phyloP scores from a whole-genome alignment of 2,329 filamentous ascomycete genomes.

The Colletotrichum siamense region DNA sequence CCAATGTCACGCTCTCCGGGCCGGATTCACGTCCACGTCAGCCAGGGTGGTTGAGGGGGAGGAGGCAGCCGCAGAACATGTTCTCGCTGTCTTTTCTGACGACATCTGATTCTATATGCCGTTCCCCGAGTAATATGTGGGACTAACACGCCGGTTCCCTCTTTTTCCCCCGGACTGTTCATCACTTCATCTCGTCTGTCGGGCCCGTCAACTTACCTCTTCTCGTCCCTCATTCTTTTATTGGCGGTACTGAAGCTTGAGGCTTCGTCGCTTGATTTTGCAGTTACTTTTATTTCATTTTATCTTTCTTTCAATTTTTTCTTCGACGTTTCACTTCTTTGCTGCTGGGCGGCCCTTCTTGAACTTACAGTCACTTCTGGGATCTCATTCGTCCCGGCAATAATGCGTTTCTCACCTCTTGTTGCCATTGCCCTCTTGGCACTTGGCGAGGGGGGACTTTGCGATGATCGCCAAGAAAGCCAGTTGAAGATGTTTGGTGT shows the following conservation, averaged over 20 bases:
- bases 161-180: not conserved
- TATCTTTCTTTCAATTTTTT: not conserved
- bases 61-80: not conserved
- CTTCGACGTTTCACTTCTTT: not conserved
- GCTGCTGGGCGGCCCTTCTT: slow-evolving; percentile 5
- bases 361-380: not conserved
- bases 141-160: not conserved
- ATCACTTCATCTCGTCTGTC: not conserved
- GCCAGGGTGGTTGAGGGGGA: not conserved
- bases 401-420: not conserved
- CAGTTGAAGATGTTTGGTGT: not conserved
- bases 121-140: not conserved
- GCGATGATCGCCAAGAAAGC: slow-evolving; percentile 17
- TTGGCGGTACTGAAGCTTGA: not conserved
- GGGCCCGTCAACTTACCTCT: not conserved
- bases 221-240: not conserved
- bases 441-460: slow-evolving; percentile 7
- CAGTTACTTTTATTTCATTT: not conserved
- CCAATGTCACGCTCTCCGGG: not conserved
- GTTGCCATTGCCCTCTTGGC: slow-evolving; percentile 1
- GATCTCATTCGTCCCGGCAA: not conserved
- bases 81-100: not conserved
- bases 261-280: not conserved
- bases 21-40: slow-evolving; percentile 7
- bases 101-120: not conserved